Evolutionary conservation across 169 alveolate species (phyloP).

Genomic region (Sarcocystis neurona): DNA sequence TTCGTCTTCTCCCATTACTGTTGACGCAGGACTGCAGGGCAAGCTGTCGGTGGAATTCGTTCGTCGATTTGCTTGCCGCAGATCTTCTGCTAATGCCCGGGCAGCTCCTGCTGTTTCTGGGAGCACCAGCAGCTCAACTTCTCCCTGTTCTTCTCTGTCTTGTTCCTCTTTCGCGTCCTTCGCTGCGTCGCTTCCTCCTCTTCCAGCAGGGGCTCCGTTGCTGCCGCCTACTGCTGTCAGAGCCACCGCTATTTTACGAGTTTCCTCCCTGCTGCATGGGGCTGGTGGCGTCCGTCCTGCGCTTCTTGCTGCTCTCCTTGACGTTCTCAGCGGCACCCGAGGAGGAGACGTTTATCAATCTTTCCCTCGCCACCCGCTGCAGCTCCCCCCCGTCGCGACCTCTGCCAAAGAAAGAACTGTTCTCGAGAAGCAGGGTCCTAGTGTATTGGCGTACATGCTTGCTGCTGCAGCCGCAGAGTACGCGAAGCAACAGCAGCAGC

Average conservation of each 20-base stretch:
- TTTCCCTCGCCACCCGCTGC: constrained; percentile 28
- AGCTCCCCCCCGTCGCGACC: neutral
- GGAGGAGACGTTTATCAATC: neutral
- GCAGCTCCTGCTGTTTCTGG: no score
- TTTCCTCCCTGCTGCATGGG: neutral
- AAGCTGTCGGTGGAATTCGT: neutral
- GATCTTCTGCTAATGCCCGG: no score
- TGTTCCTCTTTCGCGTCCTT: no score
- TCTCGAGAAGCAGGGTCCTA: neutral
- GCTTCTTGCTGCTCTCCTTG: neutral
- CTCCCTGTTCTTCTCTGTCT: neutral
- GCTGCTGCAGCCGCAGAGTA: neutral
- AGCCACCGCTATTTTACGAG: constrained; percentile 12
- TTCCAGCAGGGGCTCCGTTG: neutral
- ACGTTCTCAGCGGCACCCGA: neutral
- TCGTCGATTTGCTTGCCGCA: constrained; percentile 6
- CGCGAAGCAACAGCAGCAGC: no score
- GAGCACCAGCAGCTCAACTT: neutral
- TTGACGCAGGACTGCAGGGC: neutral
- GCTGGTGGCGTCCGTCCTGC: constrained; percentile 23
- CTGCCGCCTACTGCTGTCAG: neutral
- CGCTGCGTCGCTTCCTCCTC: no score
- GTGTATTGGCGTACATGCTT: constrained; percentile 12
- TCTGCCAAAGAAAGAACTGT: no score
- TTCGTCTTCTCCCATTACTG: neutral